These are phyloP conservation scores for Brassica hybrid DNA, from an alignment of 441 rosid genomes.

Conservation along the genomic window DNA sequence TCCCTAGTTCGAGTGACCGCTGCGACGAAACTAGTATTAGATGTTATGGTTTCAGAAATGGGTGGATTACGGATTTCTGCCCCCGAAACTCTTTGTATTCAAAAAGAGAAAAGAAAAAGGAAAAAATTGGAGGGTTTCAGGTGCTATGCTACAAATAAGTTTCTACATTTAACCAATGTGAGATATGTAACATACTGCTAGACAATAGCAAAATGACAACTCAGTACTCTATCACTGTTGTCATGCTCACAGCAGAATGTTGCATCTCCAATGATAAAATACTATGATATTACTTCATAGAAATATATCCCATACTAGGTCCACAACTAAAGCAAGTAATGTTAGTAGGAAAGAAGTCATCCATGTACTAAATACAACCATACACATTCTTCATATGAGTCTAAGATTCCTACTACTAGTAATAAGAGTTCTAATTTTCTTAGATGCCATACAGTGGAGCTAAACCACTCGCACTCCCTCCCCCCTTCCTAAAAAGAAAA, in stretches of 20 bases:
- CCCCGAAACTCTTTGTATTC: too few species aligned
- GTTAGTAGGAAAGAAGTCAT: neutral
- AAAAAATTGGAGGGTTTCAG: neutral
- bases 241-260: neutral
- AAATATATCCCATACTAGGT: neutral
- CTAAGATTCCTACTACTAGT: neutral
- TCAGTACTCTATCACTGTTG: neutral
- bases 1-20: too few species aligned
- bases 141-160: neutral
- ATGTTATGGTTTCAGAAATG: too few species aligned
- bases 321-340: neutral
- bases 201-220: neutral
- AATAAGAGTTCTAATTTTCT: neutral
- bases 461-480: neutral
- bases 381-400: neutral
- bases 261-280: neutral
- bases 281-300: neutral
- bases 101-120: too few species aligned
- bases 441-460: neutral
- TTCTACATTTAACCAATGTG: neutral
- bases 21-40: too few species aligned
- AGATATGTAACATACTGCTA: neutral
- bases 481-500: neutral
- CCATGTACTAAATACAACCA: neutral
- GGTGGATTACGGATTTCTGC: too few species aligned